A percentile compares a stretch with the other conserved stretches of the same genome.
Conservation (phyloP, 352 stramenopile genomes). For the Bremia lactucae region DNA sequence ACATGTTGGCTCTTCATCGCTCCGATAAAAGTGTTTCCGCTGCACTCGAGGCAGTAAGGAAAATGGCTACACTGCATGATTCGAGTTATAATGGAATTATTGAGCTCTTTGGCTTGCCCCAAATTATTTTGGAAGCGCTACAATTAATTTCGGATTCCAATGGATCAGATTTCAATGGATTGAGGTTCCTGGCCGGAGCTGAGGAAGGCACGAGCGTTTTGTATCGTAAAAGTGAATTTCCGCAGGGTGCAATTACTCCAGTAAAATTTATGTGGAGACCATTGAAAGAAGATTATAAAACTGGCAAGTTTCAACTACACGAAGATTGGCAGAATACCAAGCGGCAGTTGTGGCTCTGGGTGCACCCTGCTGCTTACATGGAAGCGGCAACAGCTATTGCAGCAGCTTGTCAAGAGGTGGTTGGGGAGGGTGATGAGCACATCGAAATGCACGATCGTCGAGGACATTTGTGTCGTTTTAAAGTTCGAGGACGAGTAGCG, state of each 20-base stretch:
- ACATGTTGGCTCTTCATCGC: slow-evolving; percentile 32
- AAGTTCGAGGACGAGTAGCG: slow-evolving; percentile 45
- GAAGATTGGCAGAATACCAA: slow-evolving; percentile 34
- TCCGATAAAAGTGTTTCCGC: slow-evolving; percentile 60
- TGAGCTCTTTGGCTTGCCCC: slow-evolving; percentile 46
- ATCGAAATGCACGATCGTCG: slow-evolving; percentile 63
- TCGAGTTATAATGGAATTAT: slow-evolving; percentile 54
- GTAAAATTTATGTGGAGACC: slow-evolving; percentile 73
- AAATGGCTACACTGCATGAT: slow-evolving; percentile 46
- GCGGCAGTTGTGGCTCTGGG: slow-evolving; percentile 70
- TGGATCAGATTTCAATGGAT: slow-evolving; percentile 53
- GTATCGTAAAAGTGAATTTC: slow-evolving; percentile 46
- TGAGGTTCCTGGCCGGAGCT: slow-evolving; percentile 32
- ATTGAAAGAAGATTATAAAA: slow-evolving; percentile 19
- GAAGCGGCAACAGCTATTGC: slow-evolving; percentile 53
- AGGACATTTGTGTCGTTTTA: slow-evolving; percentile 49
- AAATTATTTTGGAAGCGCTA: slow-evolving; percentile 48
- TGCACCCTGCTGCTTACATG: slow-evolving; percentile 67
- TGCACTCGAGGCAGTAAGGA: slow-evolving; percentile 41
- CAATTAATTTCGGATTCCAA: slow-evolving; percentile 55
- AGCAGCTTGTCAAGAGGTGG: slow-evolving; percentile 34
- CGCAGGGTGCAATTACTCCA: slow-evolving; percentile 46
- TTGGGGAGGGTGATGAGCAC: slow-evolving; percentile 26
- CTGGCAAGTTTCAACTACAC: slow-evolving; percentile 22
- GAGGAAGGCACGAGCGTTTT: slow-evolving; percentile 46